A percentile compares a stretch with the other conserved stretches of the same genome.
Conservation (phyloP, 176 grass and related monocot genomes). For the Puccinellia tenuiflora region DNA sequence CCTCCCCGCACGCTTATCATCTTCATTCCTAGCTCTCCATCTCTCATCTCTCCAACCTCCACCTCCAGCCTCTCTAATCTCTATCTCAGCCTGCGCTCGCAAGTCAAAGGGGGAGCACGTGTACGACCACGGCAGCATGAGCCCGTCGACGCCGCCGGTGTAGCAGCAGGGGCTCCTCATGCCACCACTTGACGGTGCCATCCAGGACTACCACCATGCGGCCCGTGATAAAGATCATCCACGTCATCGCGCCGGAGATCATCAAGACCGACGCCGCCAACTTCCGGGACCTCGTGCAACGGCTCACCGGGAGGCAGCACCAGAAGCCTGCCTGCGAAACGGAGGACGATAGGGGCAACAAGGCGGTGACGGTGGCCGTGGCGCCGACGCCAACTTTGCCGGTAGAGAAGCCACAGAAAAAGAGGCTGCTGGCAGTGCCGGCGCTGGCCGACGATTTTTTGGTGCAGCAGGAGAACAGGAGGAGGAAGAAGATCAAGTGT, state of each 20-base stretch:
- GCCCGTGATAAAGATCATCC: slow-evolving; percentile 70
- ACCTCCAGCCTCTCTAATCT: not conserved
- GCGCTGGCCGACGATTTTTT: not conserved
- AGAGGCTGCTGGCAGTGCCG: not conserved
- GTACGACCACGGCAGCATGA: slow-evolving; percentile 9
- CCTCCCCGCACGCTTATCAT: not conserved
- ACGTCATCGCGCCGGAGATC: slow-evolving; percentile 78
- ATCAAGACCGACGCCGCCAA: slow-evolving; percentile 79
- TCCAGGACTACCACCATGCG: slow-evolving; percentile 3
- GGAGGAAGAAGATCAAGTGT: slow-evolving; percentile 45
- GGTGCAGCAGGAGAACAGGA: not conserved
- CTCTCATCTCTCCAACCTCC: not conserved
- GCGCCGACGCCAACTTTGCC: not conserved
- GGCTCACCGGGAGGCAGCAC: slow-evolving; percentile 65
- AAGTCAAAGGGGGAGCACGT: slow-evolving; percentile 12
- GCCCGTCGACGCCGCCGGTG: not conserved
- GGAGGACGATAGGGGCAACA: not conserved
- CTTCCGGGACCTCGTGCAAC: slow-evolving; percentile 85
- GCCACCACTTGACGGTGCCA: not conserved
- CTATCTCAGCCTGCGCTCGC: not conserved
- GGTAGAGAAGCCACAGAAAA: not conserved
- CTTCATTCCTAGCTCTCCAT: not conserved
- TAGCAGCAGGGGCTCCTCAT: not conserved
- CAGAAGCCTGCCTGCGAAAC: not conserved
- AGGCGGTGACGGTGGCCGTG: not conserved